Evolutionary conservation across 768 basidiomycete species (phyloP).

Genomic region (Cubamyces sp.): DNA sequence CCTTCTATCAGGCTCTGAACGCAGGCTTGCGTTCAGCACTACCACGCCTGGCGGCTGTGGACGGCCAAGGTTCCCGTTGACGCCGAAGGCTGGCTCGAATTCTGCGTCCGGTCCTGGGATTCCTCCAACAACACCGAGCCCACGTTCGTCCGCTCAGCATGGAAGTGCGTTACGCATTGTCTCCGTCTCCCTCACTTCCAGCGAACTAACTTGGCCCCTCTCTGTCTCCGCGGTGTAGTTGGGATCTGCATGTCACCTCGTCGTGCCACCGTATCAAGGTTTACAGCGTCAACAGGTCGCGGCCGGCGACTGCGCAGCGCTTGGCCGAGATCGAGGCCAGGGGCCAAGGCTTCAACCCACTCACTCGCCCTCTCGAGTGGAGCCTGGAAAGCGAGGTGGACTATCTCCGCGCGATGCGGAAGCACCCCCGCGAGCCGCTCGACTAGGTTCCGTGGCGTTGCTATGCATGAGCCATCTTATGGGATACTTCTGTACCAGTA

Average conservation of each 20-base stretch:
- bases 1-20: background rate
- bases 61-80: constrained; percentile 53
- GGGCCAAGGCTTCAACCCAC: constrained; percentile 44
- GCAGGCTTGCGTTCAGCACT: constrained; percentile 41
- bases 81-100: constrained; percentile 60
- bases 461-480: too few species aligned
- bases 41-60: constrained; percentile 60
- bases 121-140: constrained; percentile 62
- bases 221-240: constrained; percentile 34
- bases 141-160: constrained; percentile 55
- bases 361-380: constrained; percentile 46
- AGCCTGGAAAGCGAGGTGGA: constrained; percentile 28
- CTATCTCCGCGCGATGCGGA: constrained; percentile 29
- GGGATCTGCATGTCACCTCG: constrained; percentile 58
- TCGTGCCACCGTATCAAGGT: constrained; percentile 58
- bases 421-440: constrained; percentile 28
- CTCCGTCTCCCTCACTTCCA: background rate
- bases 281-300: constrained; percentile 52
- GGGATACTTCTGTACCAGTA: too few species aligned
- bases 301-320: constrained; percentile 47
- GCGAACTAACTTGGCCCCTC: background rate
- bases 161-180: constrained; percentile 46
- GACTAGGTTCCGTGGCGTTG: background rate
- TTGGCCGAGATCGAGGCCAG: constrained; percentile 44
- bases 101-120: constrained; percentile 60